Percentiles rank a stretch among this genome's conserved stretches.
Evolutionary conservation across 306 rosid species (phyloP).

Genomic region (Castanea crenata): DNA sequence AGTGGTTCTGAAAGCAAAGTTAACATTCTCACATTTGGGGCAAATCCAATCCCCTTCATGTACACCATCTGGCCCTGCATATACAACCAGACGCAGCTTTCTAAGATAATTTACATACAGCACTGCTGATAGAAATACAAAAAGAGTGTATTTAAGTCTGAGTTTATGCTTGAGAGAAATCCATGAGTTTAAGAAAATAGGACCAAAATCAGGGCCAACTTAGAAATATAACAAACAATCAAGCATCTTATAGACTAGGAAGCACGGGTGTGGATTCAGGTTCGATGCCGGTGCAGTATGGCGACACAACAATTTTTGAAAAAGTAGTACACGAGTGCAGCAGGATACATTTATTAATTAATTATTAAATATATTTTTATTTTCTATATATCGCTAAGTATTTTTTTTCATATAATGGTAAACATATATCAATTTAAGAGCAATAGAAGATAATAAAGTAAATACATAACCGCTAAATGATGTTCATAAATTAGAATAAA

Average conservation of each 20-base stretch:
- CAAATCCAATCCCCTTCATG: constrained; percentile 50
- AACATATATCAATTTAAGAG: too few relatives aligned
- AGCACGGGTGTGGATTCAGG: too few relatives aligned
- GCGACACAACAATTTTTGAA: too few relatives aligned
- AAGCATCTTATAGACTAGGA: background rate
- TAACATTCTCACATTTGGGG: constrained; percentile 46
- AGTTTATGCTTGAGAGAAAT: background rate
- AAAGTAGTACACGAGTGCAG: too few relatives aligned
- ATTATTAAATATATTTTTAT: too few relatives aligned
- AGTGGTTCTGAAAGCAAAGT: constrained; percentile 53
- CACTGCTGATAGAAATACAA: constrained; percentile 1
- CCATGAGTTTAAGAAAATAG: background rate
- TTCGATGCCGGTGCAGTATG: too few relatives aligned
- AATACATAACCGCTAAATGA: too few relatives aligned
- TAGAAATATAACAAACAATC: background rate
- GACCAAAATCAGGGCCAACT: background rate
- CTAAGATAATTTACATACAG: background rate
- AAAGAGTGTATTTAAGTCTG: background rate
- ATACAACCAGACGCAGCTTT: constrained; percentile 9
- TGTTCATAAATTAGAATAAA: too few relatives aligned
- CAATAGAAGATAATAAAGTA: too few relatives aligned
- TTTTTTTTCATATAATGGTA: too few relatives aligned
- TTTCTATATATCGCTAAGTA: too few relatives aligned
- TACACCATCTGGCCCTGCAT: constrained; percentile 43
- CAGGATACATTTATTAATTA: too few relatives aligned